phyloP scores from a whole-genome alignment of 169 alveolate genomes.

The Cryptosporidium canis region DNA sequence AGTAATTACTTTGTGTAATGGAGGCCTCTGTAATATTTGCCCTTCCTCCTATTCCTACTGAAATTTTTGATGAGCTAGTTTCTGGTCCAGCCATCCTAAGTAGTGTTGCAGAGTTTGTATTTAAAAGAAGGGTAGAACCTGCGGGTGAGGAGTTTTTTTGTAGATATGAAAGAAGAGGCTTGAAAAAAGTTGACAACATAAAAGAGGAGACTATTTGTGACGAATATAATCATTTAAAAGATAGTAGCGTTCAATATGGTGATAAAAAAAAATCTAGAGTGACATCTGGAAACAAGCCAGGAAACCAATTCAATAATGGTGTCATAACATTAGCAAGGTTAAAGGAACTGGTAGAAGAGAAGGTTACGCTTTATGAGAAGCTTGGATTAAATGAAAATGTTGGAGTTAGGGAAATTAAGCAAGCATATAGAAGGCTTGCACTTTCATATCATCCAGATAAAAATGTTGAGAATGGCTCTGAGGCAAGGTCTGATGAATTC shows the following conservation, averaged over 20 bases:
- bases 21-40: neutral
- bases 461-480: conserved; percentile 48
- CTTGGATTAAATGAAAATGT: conserved; percentile 76
- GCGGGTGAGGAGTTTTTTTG: conserved; percentile 62
- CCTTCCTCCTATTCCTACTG: conserved; percentile 64
- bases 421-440: conserved; percentile 79
- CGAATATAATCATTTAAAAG: neutral
- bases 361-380: conserved; percentile 74
- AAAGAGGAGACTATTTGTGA: neutral
- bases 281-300: conserved; percentile 3
- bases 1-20: neutral
- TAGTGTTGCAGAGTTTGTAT: conserved; percentile 43
- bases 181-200: neutral
- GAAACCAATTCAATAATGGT: neutral
- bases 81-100: conserved; percentile 13
- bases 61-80: neutral
- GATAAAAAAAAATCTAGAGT: neutral
- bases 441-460: conserved; percentile 83
- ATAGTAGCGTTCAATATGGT: neutral
- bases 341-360: conserved; percentile 24
- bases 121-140: conserved; percentile 30
- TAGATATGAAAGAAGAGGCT: neutral
- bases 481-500: conserved; percentile 74
- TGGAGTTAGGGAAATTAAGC: conserved; percentile 77
- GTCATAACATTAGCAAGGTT: conserved; percentile 17